Conservation (phyloP, 2,329 filamentous ascomycete species). For the Calycina marina region DNA sequence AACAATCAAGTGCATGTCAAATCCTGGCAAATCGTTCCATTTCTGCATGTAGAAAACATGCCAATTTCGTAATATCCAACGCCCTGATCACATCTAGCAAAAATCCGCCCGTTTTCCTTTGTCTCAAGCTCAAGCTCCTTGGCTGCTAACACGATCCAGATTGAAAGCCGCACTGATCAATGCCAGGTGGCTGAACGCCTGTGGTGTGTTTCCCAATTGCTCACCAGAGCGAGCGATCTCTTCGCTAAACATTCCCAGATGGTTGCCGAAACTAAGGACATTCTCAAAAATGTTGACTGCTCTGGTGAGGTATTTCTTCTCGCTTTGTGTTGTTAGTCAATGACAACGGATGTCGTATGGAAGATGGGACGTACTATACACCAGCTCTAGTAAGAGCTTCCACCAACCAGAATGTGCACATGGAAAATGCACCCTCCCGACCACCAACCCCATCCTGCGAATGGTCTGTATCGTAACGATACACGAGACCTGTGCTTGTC, state of each 20-base stretch:
- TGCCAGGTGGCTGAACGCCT: constrained; percentile 65
- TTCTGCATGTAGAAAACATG: too few relatives aligned
- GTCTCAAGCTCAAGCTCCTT: too few relatives aligned
- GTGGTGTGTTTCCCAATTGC: constrained; percentile 66
- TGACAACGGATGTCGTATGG: too few relatives aligned
- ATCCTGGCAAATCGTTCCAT: too few relatives aligned
- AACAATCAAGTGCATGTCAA: too few relatives aligned
- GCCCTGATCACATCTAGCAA: too few relatives aligned
- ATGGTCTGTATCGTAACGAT: constrained; percentile 55
- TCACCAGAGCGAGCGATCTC: constrained; percentile 63
- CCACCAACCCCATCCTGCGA: constrained; percentile 63
- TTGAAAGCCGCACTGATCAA: constrained; percentile 68
- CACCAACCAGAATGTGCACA: constrained; percentile 76
- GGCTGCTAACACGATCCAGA: constrained; percentile 38
- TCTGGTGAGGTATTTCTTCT: constrained; percentile 44
- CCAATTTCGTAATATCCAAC: too few relatives aligned
- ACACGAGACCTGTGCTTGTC: constrained; percentile 61
- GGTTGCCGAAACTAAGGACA: constrained; percentile 63
- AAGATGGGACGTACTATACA: constrained; percentile 29
- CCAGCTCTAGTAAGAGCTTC: constrained; percentile 60
- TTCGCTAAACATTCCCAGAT: constrained; percentile 65
- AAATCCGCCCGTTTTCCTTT: too few relatives aligned
- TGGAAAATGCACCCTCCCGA: constrained; percentile 61
- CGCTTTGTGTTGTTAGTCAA: constrained; percentile 16
- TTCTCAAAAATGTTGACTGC: constrained; percentile 64